Evolutionary conservation across 495 filamentous ascomycete genomes (phyloP), one percentile per base, ranked within the genome.

Genomic region (Hypoxylon subgilvum): DNA sequence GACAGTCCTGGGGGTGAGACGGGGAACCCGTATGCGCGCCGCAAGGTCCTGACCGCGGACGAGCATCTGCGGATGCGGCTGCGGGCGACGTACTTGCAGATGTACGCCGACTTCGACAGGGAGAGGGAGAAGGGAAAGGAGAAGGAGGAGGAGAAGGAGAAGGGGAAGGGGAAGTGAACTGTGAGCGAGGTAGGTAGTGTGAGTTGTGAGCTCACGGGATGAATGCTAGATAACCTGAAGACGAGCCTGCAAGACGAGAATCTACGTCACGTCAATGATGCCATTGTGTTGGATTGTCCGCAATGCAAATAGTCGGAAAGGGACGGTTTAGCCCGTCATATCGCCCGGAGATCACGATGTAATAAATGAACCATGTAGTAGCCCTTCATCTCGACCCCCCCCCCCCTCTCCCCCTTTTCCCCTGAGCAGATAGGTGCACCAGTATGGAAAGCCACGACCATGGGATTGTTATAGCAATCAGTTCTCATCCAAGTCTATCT

Each of bases 31-130:
- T n/a, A n/a, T n/a, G n/a, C n/a, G n/a, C n/a, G n/a, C n/a, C 79
- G 79, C 48, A 79, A 79, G 66, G 81, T 82, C 17, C 69, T 96
- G 68, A 97, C 94, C 21, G 92, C 94, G 6, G 78, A 81, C 63
- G 88, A 92, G 72, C 92, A 97, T 81, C 76, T 97, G 71, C 79
- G 84, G 67, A 83, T 83, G 71, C 75, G 89, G 62, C 72, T 96
- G 66, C 81, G 74, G 45, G 90, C 88, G 7, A 93, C 90, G 13
- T 96, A 96, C 77, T 30, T 78, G 31, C 63, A 74, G 61, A 47
- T 79, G 49, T 78, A 79, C 28, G 49, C 34, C 3, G 31, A 39
- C 6, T n/a, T n/a, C n/a, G n/a, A n/a, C n/a, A n/a, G n/a, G 46
- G 39, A 6, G 34, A 49, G n/a, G 31, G 17, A 0, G 13, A 41